phyloP scores from a whole-genome alignment of 208 protist genomes.

The Leishmania major region DNA sequence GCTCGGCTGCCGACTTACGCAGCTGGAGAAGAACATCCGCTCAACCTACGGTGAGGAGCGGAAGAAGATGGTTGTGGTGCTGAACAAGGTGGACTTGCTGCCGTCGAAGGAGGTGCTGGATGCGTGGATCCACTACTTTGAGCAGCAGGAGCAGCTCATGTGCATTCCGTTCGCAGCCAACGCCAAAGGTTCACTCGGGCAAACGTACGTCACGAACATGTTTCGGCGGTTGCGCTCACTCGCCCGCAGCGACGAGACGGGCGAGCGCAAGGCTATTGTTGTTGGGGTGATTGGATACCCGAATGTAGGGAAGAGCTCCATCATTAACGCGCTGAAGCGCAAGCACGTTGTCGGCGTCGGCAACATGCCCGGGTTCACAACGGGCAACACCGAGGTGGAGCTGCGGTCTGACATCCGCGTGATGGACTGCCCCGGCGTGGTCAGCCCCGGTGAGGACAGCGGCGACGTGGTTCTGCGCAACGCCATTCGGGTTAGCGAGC shows the following conservation, averaged over 20 bases:
- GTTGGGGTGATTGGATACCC: constrained; percentile 98
- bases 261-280: constrained; percentile 89
- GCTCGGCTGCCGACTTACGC: constrained; percentile 93
- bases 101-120: constrained; percentile 92
- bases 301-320: constrained; percentile 97
- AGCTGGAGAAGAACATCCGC: constrained; percentile 94
- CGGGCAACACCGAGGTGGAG: constrained; percentile 94
- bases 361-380: constrained; percentile 96
- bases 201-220: constrained; percentile 79
- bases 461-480: constrained; percentile 96
- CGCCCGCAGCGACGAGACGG: constrained; percentile 67
- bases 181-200: constrained; percentile 58
- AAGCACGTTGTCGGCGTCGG: constrained; percentile 89
- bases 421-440: constrained; percentile 97
- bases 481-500: constrained; percentile 94
- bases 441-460: constrained; percentile 85
- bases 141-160: constrained; percentile 72
- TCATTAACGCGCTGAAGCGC: constrained; percentile 98
- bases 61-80: constrained; percentile 94
- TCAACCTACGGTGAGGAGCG: constrained; percentile 88
- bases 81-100: constrained; percentile 98
- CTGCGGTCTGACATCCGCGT: constrained; percentile 97
- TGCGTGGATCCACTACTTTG: constrained; percentile 88
- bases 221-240: constrained; percentile 94
- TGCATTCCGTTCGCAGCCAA: constrained; percentile 92